Percentiles rank a stretch among this genome's conserved stretches.
These are phyloP conservation scores for Pythium monospermum DNA, from an alignment of 352 stramenopile genomes.

Conservation along the genomic window DNA sequence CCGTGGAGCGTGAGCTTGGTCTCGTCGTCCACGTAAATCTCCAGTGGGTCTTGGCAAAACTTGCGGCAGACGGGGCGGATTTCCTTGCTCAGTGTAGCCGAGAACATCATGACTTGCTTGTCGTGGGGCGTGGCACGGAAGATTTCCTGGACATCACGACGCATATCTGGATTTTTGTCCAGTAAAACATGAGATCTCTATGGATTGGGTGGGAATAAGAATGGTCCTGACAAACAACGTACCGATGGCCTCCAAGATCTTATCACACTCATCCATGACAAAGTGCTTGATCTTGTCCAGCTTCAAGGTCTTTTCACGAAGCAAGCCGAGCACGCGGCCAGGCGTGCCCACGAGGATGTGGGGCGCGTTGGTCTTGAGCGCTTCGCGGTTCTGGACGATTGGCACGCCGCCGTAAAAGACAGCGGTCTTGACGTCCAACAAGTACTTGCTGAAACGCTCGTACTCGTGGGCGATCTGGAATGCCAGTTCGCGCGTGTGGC, in stretches of 20 bases:
- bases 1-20: slow-evolving; percentile 99
- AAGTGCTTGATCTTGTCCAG: slow-evolving; percentile 99
- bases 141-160: slow-evolving; percentile 98
- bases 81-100: slow-evolving; percentile 98
- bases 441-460: slow-evolving; percentile 99
- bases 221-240: slow-evolving; percentile 22
- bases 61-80: slow-evolving; percentile 99
- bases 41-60: slow-evolving; percentile 99
- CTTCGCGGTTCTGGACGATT: slow-evolving; percentile 94
- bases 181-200: neutral
- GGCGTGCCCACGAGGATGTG: slow-evolving; percentile 99
- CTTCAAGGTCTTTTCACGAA: slow-evolving; percentile 96
- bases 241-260: slow-evolving; percentile 97
- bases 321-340: slow-evolving; percentile 88
- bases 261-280: slow-evolving; percentile 99
- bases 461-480: slow-evolving; percentile 99
- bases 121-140: slow-evolving; percentile 98
- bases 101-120: slow-evolving; percentile 99
- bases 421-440: slow-evolving; percentile 94
- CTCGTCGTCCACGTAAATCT: slow-evolving; percentile 99
- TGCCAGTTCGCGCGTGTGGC: slow-evolving; percentile 99
- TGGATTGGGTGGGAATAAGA: no score
- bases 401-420: slow-evolving; percentile 97
- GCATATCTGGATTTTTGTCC: no score
- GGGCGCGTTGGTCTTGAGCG: slow-evolving; percentile 94